Percentiles rank a stretch among this genome's conserved stretches.
Evolutionary conservation across 2,329 filamentous ascomycete species (phyloP).

Genomic region (Ceratocystis alfenasii): DNA sequence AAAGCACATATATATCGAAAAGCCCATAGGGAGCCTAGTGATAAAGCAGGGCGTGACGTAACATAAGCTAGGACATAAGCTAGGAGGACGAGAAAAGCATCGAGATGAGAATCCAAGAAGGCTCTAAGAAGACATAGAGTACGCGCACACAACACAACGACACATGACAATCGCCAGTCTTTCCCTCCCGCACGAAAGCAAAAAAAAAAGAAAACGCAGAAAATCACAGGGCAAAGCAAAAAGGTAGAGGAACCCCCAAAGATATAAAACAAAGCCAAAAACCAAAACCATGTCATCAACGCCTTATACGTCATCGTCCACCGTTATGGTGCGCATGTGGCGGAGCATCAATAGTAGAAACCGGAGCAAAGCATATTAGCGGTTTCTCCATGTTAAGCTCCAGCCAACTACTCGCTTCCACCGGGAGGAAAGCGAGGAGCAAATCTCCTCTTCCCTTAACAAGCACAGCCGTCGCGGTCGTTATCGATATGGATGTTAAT

Average conservation of each 20-base stretch:
- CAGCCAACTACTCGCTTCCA: no score
- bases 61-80: background rate
- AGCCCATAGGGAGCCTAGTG: background rate
- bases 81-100: background rate
- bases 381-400: no score
- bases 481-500: conserved; percentile 97
- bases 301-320: conserved; percentile 7
- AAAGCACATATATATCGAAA: background rate
- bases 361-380: no score
- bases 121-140: background rate
- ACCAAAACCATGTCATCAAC: conserved; percentile 16
- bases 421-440: background rate
- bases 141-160: background rate
- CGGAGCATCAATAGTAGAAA: background rate
- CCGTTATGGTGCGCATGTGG: background rate
- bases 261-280: conserved; percentile 9
- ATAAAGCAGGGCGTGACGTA: background rate
- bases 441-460: conserved; percentile 40
- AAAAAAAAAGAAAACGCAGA: background rate
- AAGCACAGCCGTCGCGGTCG: conserved; percentile 84
- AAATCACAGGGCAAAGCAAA: background rate
- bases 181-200: background rate
- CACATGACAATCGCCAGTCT: background rate
- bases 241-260: conserved; percentile 3
- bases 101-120: background rate